Percentiles rank a stretch among this genome's conserved stretches.
Evolutionary conservation across 2,329 filamentous ascomycete species (phyloP).

Genomic region (Cryphonectria radicalis): DNA sequence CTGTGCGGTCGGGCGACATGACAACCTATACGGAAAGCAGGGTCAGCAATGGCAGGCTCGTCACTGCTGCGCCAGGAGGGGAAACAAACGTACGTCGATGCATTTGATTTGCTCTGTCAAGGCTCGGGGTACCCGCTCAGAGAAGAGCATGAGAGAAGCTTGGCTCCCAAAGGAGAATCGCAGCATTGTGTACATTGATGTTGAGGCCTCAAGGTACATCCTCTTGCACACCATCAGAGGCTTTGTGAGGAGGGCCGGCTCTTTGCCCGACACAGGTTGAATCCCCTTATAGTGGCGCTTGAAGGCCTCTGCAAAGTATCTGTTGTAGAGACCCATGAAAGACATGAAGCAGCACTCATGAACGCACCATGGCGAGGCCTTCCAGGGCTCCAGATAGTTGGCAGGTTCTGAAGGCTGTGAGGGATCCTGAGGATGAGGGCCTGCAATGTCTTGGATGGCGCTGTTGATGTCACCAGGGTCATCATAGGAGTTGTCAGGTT

Average conservation of each 20-base stretch:
- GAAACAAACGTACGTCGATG: conserved; percentile 1
- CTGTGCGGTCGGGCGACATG: no score
- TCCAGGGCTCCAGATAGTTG: background rate
- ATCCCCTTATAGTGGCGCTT: background rate
- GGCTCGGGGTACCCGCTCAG: background rate
- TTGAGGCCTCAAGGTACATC: conserved; percentile 11
- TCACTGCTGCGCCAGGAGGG: background rate
- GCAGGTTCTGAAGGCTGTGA: background rate
- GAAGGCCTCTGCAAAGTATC: background rate
- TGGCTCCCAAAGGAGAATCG: conserved; percentile 10
- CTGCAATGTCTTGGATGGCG: conserved; percentile 14
- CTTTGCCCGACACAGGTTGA: no score
- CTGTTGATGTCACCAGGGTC: conserved; percentile 21
- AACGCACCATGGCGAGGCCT: conserved; percentile 8
- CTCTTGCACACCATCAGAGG: conserved; percentile 19
- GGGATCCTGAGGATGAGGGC: background rate
- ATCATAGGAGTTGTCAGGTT: background rate
- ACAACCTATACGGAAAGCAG: background rate
- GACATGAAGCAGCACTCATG: conserved; percentile 11
- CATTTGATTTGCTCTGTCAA: conserved; percentile 1
- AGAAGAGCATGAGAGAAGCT: background rate
- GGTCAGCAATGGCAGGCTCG: background rate
- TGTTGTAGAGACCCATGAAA: background rate
- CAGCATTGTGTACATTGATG: conserved; percentile 13
- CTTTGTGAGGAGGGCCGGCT: background rate